phyloP scores from a whole-genome alignment of 306 rosid species.

The Vachellia pachyceras region DNA sequence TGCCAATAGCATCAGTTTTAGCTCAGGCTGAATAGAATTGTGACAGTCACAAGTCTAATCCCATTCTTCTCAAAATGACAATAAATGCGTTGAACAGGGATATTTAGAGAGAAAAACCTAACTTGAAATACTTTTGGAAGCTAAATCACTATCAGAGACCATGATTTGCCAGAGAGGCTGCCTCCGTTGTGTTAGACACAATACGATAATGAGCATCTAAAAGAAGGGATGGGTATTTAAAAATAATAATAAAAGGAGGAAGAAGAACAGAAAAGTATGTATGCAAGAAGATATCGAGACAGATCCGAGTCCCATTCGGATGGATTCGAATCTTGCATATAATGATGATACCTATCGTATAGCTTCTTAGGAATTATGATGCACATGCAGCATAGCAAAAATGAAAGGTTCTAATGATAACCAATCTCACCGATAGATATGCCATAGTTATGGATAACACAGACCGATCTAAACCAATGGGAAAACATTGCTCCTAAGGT shows the following conservation, averaged over 20 bases:
- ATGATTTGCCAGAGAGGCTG: slow-evolving; percentile 62
- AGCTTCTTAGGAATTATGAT: background rate
- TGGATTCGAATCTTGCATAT: slow-evolving; percentile 16
- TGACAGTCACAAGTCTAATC: slow-evolving; percentile 60
- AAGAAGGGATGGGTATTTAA: slow-evolving; percentile 30
- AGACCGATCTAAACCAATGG: background rate
- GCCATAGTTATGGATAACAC: background rate
- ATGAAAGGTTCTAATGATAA: background rate
- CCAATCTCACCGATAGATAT: background rate
- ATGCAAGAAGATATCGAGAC: slow-evolving; percentile 22
- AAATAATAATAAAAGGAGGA: background rate
- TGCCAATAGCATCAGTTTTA: slow-evolving; percentile 33
- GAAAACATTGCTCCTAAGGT: background rate
- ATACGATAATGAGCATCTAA: slow-evolving; percentile 33
- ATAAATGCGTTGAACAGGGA: slow-evolving; percentile 46
- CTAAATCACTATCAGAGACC: slow-evolving; percentile 46
- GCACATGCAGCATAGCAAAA: background rate
- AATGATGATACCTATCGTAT: slow-evolving; percentile 16
- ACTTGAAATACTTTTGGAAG: slow-evolving; percentile 39
- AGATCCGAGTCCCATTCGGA: slow-evolving; percentile 15
- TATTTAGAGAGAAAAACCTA: slow-evolving; percentile 39
- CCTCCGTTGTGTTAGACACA: slow-evolving; percentile 66
- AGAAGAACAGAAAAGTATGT: slow-evolving; percentile 33
- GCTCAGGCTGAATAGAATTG: slow-evolving; percentile 34
- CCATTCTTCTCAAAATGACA: slow-evolving; percentile 64